Conservation (phyloP, 2,329 filamentous ascomycete species). For the Penicillium polonicum region DNA sequence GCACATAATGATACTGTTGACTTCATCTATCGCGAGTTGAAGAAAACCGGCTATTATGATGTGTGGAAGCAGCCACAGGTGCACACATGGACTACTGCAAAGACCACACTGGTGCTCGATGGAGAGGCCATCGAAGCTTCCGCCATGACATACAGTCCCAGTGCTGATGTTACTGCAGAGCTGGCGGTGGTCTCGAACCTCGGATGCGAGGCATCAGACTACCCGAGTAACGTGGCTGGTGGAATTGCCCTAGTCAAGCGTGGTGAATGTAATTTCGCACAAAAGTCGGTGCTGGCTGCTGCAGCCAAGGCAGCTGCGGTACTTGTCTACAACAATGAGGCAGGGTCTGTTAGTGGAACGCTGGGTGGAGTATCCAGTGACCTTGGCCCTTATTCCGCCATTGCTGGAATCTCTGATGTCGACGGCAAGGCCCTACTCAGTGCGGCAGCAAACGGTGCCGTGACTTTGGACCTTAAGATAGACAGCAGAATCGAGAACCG, state of each 20-base stretch:
- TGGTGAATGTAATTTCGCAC: conserved; percentile 68
- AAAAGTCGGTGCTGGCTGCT: conserved; percentile 68
- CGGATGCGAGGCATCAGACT: conserved; percentile 66
- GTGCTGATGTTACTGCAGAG: conserved; percentile 26
- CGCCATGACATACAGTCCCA: conserved; percentile 65
- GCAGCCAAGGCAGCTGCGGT: conserved; percentile 68
- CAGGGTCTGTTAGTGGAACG: conserved; percentile 64
- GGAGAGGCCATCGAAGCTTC: conserved; percentile 52
- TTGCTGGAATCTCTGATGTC: conserved; percentile 63
- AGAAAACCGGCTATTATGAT: conserved; percentile 38
- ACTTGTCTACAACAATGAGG: conserved; percentile 71
- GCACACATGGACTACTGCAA: conserved; percentile 59
- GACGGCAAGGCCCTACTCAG: conserved; percentile 59
- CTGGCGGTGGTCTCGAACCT: conserved; percentile 61
- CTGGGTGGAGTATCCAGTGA: conserved; percentile 59
- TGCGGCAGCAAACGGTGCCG: conserved; percentile 48
- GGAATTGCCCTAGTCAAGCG: conserved; percentile 70
- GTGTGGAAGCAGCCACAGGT: conserved; percentile 59
- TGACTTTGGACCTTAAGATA: conserved; percentile 42
- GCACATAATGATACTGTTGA: conserved; percentile 65
- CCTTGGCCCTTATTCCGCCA: conserved; percentile 46
- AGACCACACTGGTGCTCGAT: conserved; percentile 58
- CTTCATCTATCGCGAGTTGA: conserved; percentile 60
- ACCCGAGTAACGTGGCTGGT: conserved; percentile 55
- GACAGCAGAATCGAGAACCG: conserved; percentile 48